Evolutionary conservation across 2,329 filamentous ascomycete species (phyloP), one percentile per base, ranked within the genome.

Genomic region (Aspergillus unguis): DNA sequence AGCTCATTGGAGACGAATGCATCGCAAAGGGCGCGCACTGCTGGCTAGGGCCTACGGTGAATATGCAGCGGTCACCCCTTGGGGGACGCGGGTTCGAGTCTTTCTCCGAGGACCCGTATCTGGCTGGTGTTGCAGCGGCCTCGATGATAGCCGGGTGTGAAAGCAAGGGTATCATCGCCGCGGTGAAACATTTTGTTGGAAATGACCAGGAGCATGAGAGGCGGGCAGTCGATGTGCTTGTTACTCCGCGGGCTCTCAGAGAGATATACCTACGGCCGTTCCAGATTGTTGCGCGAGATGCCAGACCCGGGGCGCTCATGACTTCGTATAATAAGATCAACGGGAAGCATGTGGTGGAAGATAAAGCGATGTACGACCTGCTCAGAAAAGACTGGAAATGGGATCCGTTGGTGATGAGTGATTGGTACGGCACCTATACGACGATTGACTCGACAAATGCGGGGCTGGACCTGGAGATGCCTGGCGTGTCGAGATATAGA

Each of bases 61-160:
- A 88, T 72, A 86, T 92, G 77, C 89, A 92, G 62, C 82, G 90
- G 11, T 87, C 87, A 45, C 89, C 89, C 0, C 77, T 94, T 0
- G 89, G 89, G 17, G 89, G 90, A 11, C 80, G 90, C 53, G 91
- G 91, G 58, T 94, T 92, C 60, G 89, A 94, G 70, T 91, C 88
- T 0, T 92, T 90, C 68, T 90, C 87, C 0, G 89, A 94, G 67
- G 89, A 94, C 60, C 88, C 89, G 0, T 80, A 85, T 6, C 77
- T 94, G 8, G 88, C 87, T 0, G 88, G 50, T 23, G 44, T 52
- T 29, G 40, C 50, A 6, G 88, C 33, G 86, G 86, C 57, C 74
- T 91, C 54, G 85, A 87, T 10, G 82, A 85, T 2, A 80, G 86
- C 52, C 88, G 87, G 87, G 3, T 76, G 88, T 50, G 88, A 94